These are phyloP conservation scores for Oldenlandia corymbosa DNA, from an alignment of 257 asterid genomes.

Conservation along the genomic window DNA sequence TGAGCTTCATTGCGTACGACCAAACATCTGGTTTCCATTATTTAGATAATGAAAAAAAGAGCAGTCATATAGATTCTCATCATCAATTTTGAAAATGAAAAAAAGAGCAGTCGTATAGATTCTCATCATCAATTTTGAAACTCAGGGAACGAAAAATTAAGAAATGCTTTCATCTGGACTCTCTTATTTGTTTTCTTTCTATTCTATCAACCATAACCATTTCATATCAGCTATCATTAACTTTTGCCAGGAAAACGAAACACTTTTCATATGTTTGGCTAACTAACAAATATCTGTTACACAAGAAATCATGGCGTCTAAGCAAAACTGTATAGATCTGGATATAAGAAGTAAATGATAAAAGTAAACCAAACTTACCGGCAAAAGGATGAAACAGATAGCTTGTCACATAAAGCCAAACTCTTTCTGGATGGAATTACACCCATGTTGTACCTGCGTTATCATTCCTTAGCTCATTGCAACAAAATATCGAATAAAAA, in stretches of 20 bases:
- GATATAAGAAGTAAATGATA: not conserved
- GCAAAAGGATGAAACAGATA: slow-evolving; percentile 84
- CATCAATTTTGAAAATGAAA: no score
- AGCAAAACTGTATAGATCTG: not conserved
- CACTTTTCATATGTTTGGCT: not conserved
- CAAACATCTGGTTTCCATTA: no score
- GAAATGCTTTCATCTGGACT: not conserved
- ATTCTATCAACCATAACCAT: not conserved
- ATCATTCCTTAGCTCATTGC: slow-evolving; percentile 5
- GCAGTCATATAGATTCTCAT: no score
- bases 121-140: not conserved
- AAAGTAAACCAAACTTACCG: slow-evolving; percentile 41
- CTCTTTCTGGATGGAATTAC: slow-evolving; percentile 82
- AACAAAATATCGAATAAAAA: not conserved
- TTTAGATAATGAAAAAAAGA: no score
- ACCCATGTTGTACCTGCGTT: slow-evolving; percentile 87
- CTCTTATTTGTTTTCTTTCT: not conserved
- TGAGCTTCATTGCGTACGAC: no score
- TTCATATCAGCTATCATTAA: not conserved
- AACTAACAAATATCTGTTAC: not conserved
- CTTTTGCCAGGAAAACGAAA: not conserved
- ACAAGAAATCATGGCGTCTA: not conserved
- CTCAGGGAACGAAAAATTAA: not conserved
- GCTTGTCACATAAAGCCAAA: slow-evolving; percentile 69
- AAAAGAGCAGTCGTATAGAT: no score